phyloP scores from a whole-genome alignment of 805 yeast species.

The Saccharomycopsis synnaedendra region DNA sequence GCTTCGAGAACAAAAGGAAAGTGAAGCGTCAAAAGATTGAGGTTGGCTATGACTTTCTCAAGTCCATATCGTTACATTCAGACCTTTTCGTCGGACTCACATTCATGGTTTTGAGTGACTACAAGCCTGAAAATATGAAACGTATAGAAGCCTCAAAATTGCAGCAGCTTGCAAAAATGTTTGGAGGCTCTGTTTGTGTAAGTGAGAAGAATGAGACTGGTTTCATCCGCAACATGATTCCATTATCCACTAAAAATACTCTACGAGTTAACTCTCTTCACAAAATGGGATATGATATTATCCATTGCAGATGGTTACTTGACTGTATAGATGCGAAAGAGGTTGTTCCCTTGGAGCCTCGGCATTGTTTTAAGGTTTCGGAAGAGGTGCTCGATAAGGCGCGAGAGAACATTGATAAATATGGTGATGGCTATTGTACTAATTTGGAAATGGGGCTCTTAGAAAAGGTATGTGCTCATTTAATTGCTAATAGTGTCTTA shows the following conservation, averaged over 20 bases:
- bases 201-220: conserved; percentile 21
- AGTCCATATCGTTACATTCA: conserved; percentile 15
- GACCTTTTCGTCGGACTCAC: conserved; percentile 32
- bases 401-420: conserved; percentile 35
- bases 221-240: conserved; percentile 19
- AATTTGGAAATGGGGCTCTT: conserved; percentile 19
- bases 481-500: too few relatives aligned
- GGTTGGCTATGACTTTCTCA: not conserved
- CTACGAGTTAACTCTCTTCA: conserved; percentile 27
- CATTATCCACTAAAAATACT: conserved; percentile 29
- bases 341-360: conserved; percentile 47
- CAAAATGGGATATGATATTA: conserved; percentile 44
- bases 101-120: conserved; percentile 48
- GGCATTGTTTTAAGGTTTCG: conserved; percentile 38
- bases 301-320: conserved; percentile 61
- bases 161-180: conserved; percentile 25
- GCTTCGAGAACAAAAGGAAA: conserved; percentile 21
- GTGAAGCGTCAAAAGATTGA: conserved; percentile 1
- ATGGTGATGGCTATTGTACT: conserved; percentile 45
- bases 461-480: conserved; percentile 13
- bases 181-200: conserved; percentile 40
- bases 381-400: conserved; percentile 21
- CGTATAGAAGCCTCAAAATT: conserved; percentile 27
- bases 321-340: conserved; percentile 41
- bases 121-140: conserved; percentile 10